phyloP scores from a whole-genome alignment of 1,284 basidiomycete genomes.

The Microbotryum scabiosae region DNA sequence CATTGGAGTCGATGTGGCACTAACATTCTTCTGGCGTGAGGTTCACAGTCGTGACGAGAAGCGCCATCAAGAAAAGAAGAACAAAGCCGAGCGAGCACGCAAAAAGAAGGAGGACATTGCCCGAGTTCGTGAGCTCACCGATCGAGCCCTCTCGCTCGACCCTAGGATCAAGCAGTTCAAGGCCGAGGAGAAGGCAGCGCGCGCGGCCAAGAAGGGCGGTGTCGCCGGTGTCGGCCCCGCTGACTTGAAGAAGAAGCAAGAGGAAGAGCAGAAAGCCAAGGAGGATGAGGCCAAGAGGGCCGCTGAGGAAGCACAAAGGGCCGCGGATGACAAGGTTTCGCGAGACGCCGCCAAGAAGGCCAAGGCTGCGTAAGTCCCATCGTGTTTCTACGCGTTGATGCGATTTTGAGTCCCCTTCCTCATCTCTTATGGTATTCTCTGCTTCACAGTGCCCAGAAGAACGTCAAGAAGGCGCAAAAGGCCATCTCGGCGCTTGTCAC shows the following conservation, averaged over 20 bases:
- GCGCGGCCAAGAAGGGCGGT: slow-evolving; percentile 74
- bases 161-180: slow-evolving; percentile 98
- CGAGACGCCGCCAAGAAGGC: slow-evolving; percentile 85
- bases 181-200: slow-evolving; percentile 88
- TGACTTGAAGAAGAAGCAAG: slow-evolving; percentile 43
- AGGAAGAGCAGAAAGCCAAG: slow-evolving; percentile 48
- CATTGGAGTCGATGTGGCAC: slow-evolving; percentile 8
- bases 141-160: slow-evolving; percentile 74
- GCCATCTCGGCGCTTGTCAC: slow-evolving; percentile 46
- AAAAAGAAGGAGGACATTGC: slow-evolving; percentile 98
- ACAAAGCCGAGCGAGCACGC: slow-evolving; percentile 89
- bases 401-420: neutral
- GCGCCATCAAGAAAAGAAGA: slow-evolving; percentile 98
- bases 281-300: slow-evolving; percentile 66
- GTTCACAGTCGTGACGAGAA: slow-evolving; percentile 81
- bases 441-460: slow-evolving; percentile 32
- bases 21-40: slow-evolving; percentile 12
- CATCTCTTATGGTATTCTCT: neutral
- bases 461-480: slow-evolving; percentile 50
- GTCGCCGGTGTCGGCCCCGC: slow-evolving; percentile 40
- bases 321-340: slow-evolving; percentile 61
- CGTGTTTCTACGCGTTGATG: slow-evolving; percentile 37
- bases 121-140: slow-evolving; percentile 77
- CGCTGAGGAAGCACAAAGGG: slow-evolving; percentile 71
- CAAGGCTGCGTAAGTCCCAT: slow-evolving; percentile 47